phyloP scores from a whole-genome alignment of 306 rosid genomes.

The Vigna reflexopilosa region DNA sequence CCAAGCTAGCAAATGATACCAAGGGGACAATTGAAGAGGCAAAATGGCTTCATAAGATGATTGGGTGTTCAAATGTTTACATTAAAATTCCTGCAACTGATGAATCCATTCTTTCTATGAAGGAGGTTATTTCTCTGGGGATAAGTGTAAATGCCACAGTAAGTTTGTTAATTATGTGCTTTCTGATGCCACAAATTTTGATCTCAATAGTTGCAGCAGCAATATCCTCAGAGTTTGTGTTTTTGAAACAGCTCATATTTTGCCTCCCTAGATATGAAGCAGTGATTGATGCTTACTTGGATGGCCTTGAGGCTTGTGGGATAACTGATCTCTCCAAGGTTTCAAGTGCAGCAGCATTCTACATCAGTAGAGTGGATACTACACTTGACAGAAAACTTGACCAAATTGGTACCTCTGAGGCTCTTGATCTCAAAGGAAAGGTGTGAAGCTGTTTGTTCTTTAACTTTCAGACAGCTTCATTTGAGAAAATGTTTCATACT shows the following conservation, averaged over 20 bases:
- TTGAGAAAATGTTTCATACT: background rate
- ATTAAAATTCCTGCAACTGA: conserved; percentile 91
- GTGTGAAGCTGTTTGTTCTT: conserved; percentile 39
- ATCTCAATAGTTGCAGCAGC: conserved; percentile 1
- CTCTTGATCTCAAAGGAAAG: conserved; percentile 89
- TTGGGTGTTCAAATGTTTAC: conserved; percentile 74
- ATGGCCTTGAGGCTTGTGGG: conserved; percentile 88
- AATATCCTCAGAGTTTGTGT: conserved; percentile 33
- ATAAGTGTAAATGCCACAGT: conserved; percentile 94
- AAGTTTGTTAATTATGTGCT: conserved; percentile 48
- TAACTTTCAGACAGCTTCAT: background rate
- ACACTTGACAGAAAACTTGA: conserved; percentile 78
- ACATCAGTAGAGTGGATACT: conserved; percentile 89
- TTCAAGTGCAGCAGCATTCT: conserved; percentile 90
- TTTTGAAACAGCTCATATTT: conserved; percentile 78
- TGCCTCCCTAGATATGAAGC: conserved; percentile 80
- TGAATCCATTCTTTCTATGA: conserved; percentile 80
- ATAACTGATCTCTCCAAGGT: conserved; percentile 78
- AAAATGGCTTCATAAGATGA: conserved; percentile 82
- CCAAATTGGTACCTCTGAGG: conserved; percentile 76
- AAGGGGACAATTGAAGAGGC: conserved; percentile 79
- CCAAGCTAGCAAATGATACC: conserved; percentile 81
- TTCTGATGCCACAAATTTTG: conserved; percentile 18
- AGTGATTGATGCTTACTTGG: conserved; percentile 87
- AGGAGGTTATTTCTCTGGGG: conserved; percentile 81